Base-by-base conservation (phyloP, 2,329 filamentous ascomycete genomes). In the Chrysoporthe deuterocubensis region DNA sequence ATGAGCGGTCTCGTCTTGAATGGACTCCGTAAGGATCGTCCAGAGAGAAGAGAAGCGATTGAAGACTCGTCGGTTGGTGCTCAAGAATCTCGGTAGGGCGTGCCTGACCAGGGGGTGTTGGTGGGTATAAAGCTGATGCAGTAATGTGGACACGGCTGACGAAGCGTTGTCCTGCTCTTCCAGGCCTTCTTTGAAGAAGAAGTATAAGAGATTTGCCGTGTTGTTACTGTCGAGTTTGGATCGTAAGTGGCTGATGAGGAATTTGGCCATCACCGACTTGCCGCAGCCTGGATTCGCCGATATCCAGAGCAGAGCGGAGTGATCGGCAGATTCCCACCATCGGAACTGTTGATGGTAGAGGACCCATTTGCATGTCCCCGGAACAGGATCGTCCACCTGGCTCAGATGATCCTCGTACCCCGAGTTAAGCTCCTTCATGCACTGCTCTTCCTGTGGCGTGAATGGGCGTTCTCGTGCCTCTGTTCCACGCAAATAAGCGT, bases 361-460 rank as follows among this genome's bases (percentile, higher is more conserved):
- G 34, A 57, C 52, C 52, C 52, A 57, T 57, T 57, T 37, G 52
- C 52, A 57, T 14, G 52, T 57, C 52, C 52, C 52, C 13, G 21
- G 13, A 8, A 57, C 52, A 21, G 52, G 13, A 57, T 57, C 52
- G 21, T 57, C 52, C 9, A 57, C 52, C 21, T 57, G 52, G 52
- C 21, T 37, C 6, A 57, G 52, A 37, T 57, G 52, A 21, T 57
- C 21, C 34, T 57, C 52, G 26, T 57, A 57, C 6, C 6, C 52
- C 21, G 52, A 57, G 52, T 57, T 57, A 16, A 57, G 52, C 18
- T 57, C 52, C 21, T 57, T 57, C 52, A 57, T 57, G 34, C 52
- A 57, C 13, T 14, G 21, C n/a, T 57, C 52, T 16, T 57, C 52
- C 16, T 37, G 52, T 14, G 52, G 52, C 13, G 21, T 57, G 52